Percentiles rank a stretch among this genome's conserved stretches.
These are phyloP conservation scores for Gymnopilus dilepis DNA, from an alignment of 768 basidiomycete species.

Conservation along the genomic window DNA sequence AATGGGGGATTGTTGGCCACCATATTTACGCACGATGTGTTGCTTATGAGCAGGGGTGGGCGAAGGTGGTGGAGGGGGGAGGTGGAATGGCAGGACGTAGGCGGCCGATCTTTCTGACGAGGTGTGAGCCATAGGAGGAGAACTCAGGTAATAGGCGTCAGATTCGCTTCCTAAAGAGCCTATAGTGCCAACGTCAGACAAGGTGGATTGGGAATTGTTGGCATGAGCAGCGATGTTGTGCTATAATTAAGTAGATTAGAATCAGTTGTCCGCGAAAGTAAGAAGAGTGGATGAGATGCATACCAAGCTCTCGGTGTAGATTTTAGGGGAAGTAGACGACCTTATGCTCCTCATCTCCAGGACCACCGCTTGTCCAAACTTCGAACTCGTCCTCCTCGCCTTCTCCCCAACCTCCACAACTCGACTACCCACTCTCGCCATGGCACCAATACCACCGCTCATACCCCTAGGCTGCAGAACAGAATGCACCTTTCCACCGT, in stretches of 20 bases:
- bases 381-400: neutral
- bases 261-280: too few relatives aligned
- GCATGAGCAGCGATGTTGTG: constrained; percentile 8
- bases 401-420: constrained; percentile 14
- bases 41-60: constrained; percentile 24
- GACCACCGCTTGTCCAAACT: neutral
- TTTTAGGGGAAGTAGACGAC: neutral
- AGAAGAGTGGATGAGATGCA: neutral
- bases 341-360: constrained; percentile 10
- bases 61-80: constrained; percentile 26
- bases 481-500: neutral
- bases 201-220: constrained; percentile 14
- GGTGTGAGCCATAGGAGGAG: constrained; percentile 21
- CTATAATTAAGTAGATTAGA: neutral
- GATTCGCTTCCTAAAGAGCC: constrained; percentile 12
- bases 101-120: constrained; percentile 11
- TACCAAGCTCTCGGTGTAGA: constrained; percentile 15
- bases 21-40: constrained; percentile 14
- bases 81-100: constrained; percentile 20
- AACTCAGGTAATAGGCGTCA: constrained; percentile 17
- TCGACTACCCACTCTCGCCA: constrained; percentile 6
- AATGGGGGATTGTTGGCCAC: constrained; percentile 18
- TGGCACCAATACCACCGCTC: neutral
- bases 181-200: constrained; percentile 7
- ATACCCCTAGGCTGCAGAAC: neutral